A percentile compares a stretch with the other conserved stretches of the same genome.
phyloP scores from a whole-genome alignment of 495 filamentous ascomycete species.

The Tuber magnatum region DNA sequence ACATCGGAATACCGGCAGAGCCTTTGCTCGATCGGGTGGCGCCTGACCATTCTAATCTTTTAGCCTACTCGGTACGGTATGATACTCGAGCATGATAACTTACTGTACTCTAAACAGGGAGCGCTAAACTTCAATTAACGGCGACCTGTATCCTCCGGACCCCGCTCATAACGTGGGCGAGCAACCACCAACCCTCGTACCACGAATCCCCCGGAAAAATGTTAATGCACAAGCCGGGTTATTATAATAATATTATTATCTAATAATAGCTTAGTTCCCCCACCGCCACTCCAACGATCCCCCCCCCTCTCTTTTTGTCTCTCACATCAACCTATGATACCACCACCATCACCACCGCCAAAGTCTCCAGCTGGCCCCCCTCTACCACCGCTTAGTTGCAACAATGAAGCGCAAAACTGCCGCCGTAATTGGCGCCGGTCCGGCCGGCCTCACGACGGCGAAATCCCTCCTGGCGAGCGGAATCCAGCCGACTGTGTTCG shows the following conservation, averaged over 20 bases:
- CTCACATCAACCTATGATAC: neutral
- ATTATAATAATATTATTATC: neutral
- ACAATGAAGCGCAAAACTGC: conserved; percentile 51
- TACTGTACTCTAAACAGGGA: no score
- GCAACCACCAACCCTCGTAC: neutral
- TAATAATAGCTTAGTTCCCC: neutral
- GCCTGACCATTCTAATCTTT: no score
- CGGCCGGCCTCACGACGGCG: conserved; percentile 72
- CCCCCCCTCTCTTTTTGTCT: neutral
- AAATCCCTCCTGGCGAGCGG: conserved; percentile 64
- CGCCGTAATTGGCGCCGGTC: conserved; percentile 71
- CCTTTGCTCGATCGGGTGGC: no score
- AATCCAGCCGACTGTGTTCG: conserved; percentile 66
- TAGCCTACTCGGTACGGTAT: no score
- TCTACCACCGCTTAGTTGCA: conserved; percentile 8
- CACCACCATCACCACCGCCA: neutral
- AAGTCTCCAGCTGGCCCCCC: neutral
- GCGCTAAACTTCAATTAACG: neutral
- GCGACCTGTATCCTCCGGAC: neutral
- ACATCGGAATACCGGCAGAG: no score
- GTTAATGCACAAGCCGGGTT: neutral
- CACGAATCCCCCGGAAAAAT: neutral
- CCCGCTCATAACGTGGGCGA: neutral
- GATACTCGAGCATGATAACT: no score
- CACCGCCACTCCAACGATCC: neutral